Evolutionary conservation across 176 grass and related monocot genomes (phyloP).

Genomic region (Pontederia paniculata): DNA sequence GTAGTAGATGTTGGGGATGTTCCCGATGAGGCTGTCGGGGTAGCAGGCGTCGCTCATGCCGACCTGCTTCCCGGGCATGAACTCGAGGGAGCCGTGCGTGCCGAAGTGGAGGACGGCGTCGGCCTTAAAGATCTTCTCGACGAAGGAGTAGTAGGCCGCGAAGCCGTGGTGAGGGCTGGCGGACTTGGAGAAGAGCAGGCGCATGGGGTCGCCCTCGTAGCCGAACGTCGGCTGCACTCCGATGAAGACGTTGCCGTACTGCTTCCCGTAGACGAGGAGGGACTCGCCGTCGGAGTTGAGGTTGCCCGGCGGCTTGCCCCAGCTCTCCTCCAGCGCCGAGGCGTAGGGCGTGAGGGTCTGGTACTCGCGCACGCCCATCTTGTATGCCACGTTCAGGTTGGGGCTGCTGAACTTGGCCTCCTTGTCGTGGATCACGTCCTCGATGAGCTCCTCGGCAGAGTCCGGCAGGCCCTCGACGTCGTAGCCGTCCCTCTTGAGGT

Average conservation of each 20-base stretch:
- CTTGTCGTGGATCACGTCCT: constrained; percentile 97
- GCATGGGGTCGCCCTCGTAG: constrained; percentile 96
- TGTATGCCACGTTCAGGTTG: constrained; percentile 83
- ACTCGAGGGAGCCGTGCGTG: constrained; percentile 87
- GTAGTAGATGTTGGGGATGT: constrained; percentile 98
- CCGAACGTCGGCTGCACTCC: constrained; percentile 94
- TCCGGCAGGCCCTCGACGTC: constrained; percentile 80
- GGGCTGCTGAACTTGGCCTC: constrained; percentile 98
- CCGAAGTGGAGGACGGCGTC: constrained; percentile 95
- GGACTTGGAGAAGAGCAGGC: constrained; percentile 89
- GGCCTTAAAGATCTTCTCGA: constrained; percentile 97
- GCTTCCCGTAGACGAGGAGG: constrained; percentile 92
- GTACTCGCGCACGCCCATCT: constrained; percentile 84
- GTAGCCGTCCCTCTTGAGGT: constrained; percentile 75
- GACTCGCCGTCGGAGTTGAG: constrained; percentile 91
- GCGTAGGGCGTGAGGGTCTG: constrained; percentile 76
- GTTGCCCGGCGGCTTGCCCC: constrained; percentile 87
- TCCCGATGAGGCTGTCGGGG: constrained; percentile 93
- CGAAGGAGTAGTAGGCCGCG: constrained; percentile 89
- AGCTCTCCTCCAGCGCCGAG: constrained; percentile 80
- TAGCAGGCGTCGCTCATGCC: constrained; percentile 95
- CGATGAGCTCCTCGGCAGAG: constrained; percentile 57
- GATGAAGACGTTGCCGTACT: constrained; percentile 95
- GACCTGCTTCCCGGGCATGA: constrained; percentile 98
- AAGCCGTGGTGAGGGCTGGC: constrained; percentile 95